Base-by-base conservation (phyloP, 345 rosid species). In the Euclidium syriacum region DNA sequence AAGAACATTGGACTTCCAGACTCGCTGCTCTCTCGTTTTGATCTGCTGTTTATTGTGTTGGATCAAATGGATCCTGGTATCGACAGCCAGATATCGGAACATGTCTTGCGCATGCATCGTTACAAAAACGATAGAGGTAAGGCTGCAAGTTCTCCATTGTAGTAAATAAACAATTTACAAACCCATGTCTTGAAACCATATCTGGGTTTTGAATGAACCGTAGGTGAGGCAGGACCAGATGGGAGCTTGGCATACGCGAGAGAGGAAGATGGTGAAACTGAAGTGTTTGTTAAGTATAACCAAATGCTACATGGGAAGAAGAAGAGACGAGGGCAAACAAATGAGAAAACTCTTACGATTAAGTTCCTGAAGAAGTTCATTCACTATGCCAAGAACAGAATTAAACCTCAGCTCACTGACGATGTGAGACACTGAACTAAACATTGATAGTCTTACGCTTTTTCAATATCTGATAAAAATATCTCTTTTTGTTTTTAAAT, bases 1-100 rank as follows among this genome's bases (percentile, higher is more conserved):
- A 94, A 94, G 81, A 94, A 94, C 76, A 94, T 94, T 73, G 99
- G 99, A 64, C 99, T 94, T 68, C 99, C 99, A 65, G 99, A 94
- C 80, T 94, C 99, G 10, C 75, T 94, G 80, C 97, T 94, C 46
- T 94, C 99, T 71, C 99, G 99, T 68, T 94, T 94, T 75, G 99
- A 94, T 77, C 67, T 94, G 34, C 78, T 94, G 35, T 94, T 94
- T 72, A 94, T 94, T 64, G 97, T 94, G 46, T 58, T 94, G 87
- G 99, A 94, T 78, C 99, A 94, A 85, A 94, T 94, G 99, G 99
- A 94, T 75, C 79, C 97, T 51, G 87, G 89, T 68, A 85, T 94
- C 47, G 99, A 94, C 75, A 86, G 84, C 27, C 78, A 58, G 46
- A 87, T 94, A 53, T 94, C 99, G 5, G 95, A 87, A 68, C 99